Conservation (phyloP, 352 stramenopile genomes). For the Pythium monospermum region DNA sequence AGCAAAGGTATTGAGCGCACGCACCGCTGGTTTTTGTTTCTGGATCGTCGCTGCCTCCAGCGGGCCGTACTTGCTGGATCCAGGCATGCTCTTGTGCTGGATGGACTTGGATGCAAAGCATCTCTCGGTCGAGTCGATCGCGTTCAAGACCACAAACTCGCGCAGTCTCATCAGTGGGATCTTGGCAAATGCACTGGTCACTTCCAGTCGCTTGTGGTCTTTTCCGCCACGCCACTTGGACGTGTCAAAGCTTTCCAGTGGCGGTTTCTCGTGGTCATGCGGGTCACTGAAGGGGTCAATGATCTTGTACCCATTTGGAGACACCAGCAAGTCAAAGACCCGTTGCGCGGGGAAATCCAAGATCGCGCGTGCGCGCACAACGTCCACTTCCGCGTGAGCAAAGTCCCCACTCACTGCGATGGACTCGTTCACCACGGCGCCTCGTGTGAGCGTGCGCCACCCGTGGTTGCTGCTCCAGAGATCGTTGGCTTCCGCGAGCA, state of each 20-base stretch:
- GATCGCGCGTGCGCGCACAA: slow-evolving; percentile 19
- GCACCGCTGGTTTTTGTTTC: neutral
- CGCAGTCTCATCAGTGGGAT: slow-evolving; percentile 19
- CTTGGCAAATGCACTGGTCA: slow-evolving; percentile 11
- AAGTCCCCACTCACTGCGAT: slow-evolving; percentile 25
- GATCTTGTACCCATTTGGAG: slow-evolving; percentile 24
- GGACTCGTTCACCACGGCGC: slow-evolving; percentile 25
- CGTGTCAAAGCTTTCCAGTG: slow-evolving; percentile 23
- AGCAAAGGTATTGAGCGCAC: slow-evolving; percentile 21
- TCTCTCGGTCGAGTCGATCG: slow-evolving; percentile 9
- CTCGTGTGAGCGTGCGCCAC: neutral
- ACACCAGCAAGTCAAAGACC: slow-evolving; percentile 29
- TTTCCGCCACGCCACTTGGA: slow-evolving; percentile 15
- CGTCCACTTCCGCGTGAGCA: slow-evolving; percentile 10
- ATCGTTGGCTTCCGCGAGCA: slow-evolving; percentile 22
- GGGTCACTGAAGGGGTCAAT: slow-evolving; percentile 30
- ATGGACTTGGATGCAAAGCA: slow-evolving; percentile 23
- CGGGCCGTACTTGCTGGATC: neutral
- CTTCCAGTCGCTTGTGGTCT: slow-evolving; percentile 24
- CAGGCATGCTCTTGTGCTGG: slow-evolving; percentile 12
- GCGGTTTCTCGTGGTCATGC: slow-evolving; percentile 23
- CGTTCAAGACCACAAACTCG: slow-evolving; percentile 29
- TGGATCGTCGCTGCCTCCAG: neutral
- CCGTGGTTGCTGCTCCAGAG: slow-evolving; percentile 15
- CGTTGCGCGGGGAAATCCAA: slow-evolving; percentile 18